Evolutionary conservation across 2,329 filamentous ascomycete genomes (phyloP), one percentile per base, ranked within the genome.

Genomic region (Botrytis paeoniae): DNA sequence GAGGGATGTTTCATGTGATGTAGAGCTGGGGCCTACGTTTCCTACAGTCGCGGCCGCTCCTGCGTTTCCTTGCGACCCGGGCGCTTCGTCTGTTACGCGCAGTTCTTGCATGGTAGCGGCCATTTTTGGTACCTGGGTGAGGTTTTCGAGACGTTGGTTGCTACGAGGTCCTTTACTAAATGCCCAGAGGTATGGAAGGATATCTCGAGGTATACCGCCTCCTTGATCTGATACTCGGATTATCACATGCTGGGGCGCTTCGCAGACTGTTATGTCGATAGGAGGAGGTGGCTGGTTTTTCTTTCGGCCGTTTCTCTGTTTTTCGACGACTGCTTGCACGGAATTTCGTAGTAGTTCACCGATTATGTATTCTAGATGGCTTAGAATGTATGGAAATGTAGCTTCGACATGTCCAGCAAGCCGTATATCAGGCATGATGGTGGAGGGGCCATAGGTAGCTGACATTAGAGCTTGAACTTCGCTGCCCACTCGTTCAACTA

Each of bases 211-310:
- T 71, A 99, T 93, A 51, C 97, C 96, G 75, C 97, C 96, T 66
- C 95, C 96, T 81, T 94, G 94, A 80, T 99, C 97, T 0, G 95
- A 98, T 61, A 99, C 93, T 60, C 96, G 90, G 82, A 99, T 95
- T 76, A 98, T 98, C 79, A 98, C 94, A 83, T 98, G 94, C 81
- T 98, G 94, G 48, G 92, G 89, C 4, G 95, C 93, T 83, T 98
- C 95, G 83, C 95, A 98, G 76, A 99, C 92, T 72, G 97, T 91
- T 35, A 99, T 93, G 79, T 98, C 93, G 77, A 99, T 96, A 1
- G 95, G 94, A 0, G 93, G 93, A 1, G 93, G 92, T 25, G 82
- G 78, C 74, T 25, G 79, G 45, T 59, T 29, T 59, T 18, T 45
- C 69, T 16, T 69, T 48, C 51, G 74, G 69, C 45, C 69, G 20